Percentiles rank a stretch among this genome's conserved stretches.
Conservation (phyloP, 192 early-diverging fungal species). For the Rhizophagus clarus region DNA sequence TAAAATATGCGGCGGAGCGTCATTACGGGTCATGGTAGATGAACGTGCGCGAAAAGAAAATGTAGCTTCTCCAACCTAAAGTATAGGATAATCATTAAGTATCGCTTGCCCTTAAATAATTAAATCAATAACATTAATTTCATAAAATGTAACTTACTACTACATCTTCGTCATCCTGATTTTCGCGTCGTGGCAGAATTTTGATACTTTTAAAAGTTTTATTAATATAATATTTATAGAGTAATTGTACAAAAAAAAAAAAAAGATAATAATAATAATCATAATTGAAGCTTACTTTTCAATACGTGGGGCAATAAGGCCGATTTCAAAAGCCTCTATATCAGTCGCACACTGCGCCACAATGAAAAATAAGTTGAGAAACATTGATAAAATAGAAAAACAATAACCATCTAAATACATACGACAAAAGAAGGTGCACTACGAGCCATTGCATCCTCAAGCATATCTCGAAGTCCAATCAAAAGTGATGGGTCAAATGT, state of each 20-base stretch:
- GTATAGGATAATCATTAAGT: background rate
- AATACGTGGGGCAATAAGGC: constrained; percentile 21
- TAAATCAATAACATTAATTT: background rate
- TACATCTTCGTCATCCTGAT: background rate
- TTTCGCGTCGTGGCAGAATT: constrained; percentile 8
- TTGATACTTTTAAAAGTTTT: constrained; percentile 17
- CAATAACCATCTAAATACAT: background rate
- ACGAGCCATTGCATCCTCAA: constrained; percentile 28
- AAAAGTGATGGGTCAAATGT: constrained; percentile 22
- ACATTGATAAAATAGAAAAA: background rate
- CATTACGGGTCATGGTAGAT: background rate
- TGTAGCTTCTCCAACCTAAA: constrained; percentile 20
- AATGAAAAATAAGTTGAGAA: background rate
- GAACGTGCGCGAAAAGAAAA: constrained; percentile 12
- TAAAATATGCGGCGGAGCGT: constrained; percentile 22
- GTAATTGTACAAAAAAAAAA: background rate
- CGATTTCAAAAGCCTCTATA: constrained; percentile 24
- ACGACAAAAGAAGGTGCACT: constrained; percentile 27
- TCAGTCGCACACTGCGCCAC: background rate
- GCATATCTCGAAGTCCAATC: constrained; percentile 10
- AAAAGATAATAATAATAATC: too few species aligned
- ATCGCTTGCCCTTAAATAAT: background rate
- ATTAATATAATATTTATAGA: background rate
- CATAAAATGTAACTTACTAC: constrained; percentile 3
- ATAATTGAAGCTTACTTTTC: background rate